Base-by-base conservation (phyloP, 2,329 filamentous ascomycete genomes). In the Colletotrichum tropicale region DNA sequence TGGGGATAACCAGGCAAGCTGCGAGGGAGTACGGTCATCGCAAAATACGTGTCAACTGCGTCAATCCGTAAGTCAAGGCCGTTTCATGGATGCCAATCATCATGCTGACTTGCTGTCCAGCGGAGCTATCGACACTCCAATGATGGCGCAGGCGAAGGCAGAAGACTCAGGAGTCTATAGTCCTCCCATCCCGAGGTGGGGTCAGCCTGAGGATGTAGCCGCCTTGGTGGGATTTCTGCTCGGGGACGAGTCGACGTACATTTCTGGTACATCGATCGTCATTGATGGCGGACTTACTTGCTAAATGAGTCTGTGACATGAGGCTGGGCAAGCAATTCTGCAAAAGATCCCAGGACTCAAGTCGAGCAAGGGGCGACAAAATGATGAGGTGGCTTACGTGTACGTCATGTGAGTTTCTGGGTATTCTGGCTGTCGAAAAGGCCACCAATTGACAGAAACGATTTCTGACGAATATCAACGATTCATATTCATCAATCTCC, bases 161-260 rank as follows among this genome's bases (percentile, higher is more conserved):
- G 13, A 48, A 30, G 21, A 18, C 16, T 18, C 36, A 2, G 16
- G n/a, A 1, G 61, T 10, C 7, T 36, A 56, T 2, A n/a, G 16
- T 6, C 36, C 61, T 15, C 79, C 78, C 0, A 71, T 81, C n/a
- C 70, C 76, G 36, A 74, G 81, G 16, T 76, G 75, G 6, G 81
- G 80, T 2, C 38, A 78, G 18, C 79, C 81, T 1, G 77, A 78
- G 15, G 80, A 82, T 36, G 80, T 82, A 5, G 80, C 80, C 1
- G 58, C 70, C 2, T 58, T 81, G 26, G 78, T 81, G 60, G 79
- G 77, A 0, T 82, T 81, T 60, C 64, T 82, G 3, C 70, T 82
- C 2, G 79, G 81, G 16, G 78, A 80, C 18, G 80, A 81, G 7
- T 64, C 78, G 2, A 78, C 76, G 18, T 82, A 80, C 55, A 80